Evolutionary conservation across 306 rosid species (phyloP).

Genomic region (Trifolium pratense): DNA sequence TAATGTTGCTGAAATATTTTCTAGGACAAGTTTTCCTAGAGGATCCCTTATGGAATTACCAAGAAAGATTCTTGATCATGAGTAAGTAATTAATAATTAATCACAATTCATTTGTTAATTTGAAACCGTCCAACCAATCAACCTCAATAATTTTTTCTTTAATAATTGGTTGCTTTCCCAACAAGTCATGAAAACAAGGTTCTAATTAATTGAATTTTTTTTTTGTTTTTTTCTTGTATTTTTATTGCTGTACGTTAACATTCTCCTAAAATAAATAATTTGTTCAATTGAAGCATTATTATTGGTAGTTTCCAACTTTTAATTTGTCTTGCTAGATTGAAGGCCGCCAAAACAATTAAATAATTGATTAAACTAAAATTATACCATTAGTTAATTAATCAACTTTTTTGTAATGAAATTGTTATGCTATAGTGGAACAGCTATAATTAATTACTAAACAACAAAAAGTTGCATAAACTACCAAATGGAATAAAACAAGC

Average conservation of each 20-base stretch:
- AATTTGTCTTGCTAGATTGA: slow-evolving; percentile 49
- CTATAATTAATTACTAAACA: slow-evolving; percentile 8
- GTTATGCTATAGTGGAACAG: slow-evolving; percentile 28
- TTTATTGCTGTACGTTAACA: slow-evolving; percentile 27
- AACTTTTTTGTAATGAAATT: slow-evolving; percentile 30
- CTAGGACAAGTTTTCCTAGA: slow-evolving; percentile 70
- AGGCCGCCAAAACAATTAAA: slow-evolving; percentile 46
- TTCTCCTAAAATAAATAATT: slow-evolving; percentile 6
- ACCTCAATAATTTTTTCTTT: slow-evolving; percentile 23
- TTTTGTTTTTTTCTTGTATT: slow-evolving; percentile 5
- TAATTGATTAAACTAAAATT: slow-evolving; percentile 30
- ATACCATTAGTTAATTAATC: slow-evolving; percentile 17
- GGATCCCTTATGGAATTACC: slow-evolving; percentile 67
- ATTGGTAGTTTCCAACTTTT: slow-evolving; percentile 48
- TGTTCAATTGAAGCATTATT: slow-evolving; percentile 28
- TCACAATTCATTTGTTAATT: background rate
- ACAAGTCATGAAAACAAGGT: slow-evolving; percentile 48
- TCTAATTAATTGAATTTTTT: slow-evolving; percentile 23
- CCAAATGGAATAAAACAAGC: slow-evolving; percentile 36
- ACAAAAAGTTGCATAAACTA: slow-evolving; percentile 28
- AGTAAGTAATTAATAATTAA: slow-evolving; percentile 50
- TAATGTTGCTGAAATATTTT: slow-evolving; percentile 67
- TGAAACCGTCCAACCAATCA: slow-evolving; percentile 48
- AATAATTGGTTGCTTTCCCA: slow-evolving; percentile 41
- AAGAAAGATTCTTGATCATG: slow-evolving; percentile 70